Evolutionary conservation across 73 alveolate species (phyloP).

Genomic region (Paramecium caudatum): DNA sequence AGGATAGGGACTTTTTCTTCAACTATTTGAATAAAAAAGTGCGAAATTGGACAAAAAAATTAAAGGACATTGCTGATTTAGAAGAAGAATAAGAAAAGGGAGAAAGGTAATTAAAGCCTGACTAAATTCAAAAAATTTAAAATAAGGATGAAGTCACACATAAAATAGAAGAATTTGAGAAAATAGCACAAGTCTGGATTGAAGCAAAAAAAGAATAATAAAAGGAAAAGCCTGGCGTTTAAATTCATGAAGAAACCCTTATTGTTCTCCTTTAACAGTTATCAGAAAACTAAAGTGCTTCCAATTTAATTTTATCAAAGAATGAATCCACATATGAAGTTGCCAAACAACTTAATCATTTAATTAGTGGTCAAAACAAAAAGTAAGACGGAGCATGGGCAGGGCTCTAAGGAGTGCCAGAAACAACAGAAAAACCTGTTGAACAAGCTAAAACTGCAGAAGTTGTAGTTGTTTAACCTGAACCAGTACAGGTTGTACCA

Average conservation of each 20-base stretch:
- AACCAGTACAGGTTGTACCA: neutral
- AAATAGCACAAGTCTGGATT: neutral
- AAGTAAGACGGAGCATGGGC: neutral
- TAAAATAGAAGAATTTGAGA: neutral
- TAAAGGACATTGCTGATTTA: neutral
- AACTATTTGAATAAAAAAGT: neutral
- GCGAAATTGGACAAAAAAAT: neutral
- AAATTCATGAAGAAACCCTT: neutral
- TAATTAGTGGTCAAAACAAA: neutral
- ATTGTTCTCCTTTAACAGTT: neutral
- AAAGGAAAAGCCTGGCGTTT: no score
- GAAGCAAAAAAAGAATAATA: neutral
- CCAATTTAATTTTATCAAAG: neutral
- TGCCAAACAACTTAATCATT: neutral
- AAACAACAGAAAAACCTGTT: neutral
- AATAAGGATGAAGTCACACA: neutral
- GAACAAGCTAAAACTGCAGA: neutral
- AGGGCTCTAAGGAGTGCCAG: slow-evolving; percentile 5
- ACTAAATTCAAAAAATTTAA: neutral
- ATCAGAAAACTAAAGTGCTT: neutral
- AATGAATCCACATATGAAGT: neutral
- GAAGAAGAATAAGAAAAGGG: neutral
- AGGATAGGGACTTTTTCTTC: neutral
- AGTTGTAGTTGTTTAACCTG: neutral
- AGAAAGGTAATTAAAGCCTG: neutral